phyloP scores from a whole-genome alignment of 2,329 filamentous ascomycete species.

The Penicillium sp. region DNA sequence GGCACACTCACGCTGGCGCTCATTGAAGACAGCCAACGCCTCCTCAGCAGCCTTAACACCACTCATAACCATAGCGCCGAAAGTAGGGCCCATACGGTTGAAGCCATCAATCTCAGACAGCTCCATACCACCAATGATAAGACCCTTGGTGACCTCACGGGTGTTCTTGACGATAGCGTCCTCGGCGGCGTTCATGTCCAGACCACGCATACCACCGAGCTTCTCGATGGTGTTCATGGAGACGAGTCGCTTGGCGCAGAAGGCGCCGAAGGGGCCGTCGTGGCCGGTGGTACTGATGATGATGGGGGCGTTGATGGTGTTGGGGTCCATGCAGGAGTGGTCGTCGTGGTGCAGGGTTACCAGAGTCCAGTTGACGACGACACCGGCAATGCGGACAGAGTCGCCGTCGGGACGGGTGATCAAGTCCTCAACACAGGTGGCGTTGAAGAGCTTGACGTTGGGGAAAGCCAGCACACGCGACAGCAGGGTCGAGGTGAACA shows the following conservation, averaged over 20 bases:
- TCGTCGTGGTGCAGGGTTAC: conserved; percentile 87
- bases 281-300: conserved; percentile 91
- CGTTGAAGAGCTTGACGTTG: conserved; percentile 97
- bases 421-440: conserved; percentile 88
- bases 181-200: conserved; percentile 91
- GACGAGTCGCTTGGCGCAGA: conserved; percentile 87
- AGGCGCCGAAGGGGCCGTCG: conserved; percentile 88
- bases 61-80: conserved; percentile 85
- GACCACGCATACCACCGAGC: conserved; percentile 87
- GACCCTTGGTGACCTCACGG: conserved; percentile 81
- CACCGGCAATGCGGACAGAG: conserved; percentile 76
- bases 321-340: conserved; percentile 95
- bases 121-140: conserved; percentile 96
- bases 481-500: conserved; percentile 88
- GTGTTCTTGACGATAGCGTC: conserved; percentile 94
- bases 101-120: conserved; percentile 87
- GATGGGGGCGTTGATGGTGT: conserved; percentile 91
- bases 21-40: conserved; percentile 76
- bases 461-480: conserved; percentile 82
- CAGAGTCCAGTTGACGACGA: conserved; percentile 95
- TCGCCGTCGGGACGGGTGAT: conserved; percentile 74
- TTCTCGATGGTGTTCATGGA: conserved; percentile 83
- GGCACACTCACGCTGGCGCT: conserved; percentile 78
- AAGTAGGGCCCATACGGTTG: conserved; percentile 89
- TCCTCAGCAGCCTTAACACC: conserved; percentile 93